Conservation (phyloP, 768 basidiomycete species). For the Boletus subcaerulescens region DNA sequence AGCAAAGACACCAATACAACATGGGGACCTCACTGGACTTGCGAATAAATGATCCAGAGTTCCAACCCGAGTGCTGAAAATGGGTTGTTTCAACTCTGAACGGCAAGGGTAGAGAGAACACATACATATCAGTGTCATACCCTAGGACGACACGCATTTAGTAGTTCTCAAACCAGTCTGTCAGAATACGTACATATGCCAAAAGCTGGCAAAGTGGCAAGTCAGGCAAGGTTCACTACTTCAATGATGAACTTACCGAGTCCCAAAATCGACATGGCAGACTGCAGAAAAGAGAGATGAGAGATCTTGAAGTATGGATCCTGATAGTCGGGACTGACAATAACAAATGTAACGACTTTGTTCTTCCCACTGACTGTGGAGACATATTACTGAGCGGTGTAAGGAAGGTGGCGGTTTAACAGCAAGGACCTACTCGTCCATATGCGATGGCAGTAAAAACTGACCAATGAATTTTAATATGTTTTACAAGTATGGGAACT, state of each 20-base stretch:
- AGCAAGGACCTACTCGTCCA: constrained; percentile 11
- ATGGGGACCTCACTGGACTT: constrained; percentile 1
- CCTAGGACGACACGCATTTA: neutral
- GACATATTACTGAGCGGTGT: neutral
- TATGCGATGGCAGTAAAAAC: constrained; percentile 15
- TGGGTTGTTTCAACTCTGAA: neutral
- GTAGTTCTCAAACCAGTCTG: neutral
- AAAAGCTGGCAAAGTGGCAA: neutral
- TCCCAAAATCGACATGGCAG: neutral
- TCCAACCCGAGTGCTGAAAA: neutral
- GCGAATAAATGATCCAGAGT: neutral
- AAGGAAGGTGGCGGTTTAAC: neutral
- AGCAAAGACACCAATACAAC: neutral
- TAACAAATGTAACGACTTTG: constrained; percentile 2
- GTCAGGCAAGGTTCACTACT: neutral
- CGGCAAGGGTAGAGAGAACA: neutral
- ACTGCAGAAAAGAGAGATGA: constrained; percentile 2
- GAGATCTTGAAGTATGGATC: neutral
- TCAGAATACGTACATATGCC: constrained; percentile 8
- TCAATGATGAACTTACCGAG: neutral
- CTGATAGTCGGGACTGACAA: constrained; percentile 6
- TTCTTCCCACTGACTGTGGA: constrained; percentile 17
- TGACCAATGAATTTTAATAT: neutral
- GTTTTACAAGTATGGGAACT: too few species aligned
- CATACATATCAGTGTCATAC: neutral